These are phyloP conservation scores for Cyclocybe cylindracea DNA, from an alignment of 768 basidiomycete species.

Conservation along the genomic window DNA sequence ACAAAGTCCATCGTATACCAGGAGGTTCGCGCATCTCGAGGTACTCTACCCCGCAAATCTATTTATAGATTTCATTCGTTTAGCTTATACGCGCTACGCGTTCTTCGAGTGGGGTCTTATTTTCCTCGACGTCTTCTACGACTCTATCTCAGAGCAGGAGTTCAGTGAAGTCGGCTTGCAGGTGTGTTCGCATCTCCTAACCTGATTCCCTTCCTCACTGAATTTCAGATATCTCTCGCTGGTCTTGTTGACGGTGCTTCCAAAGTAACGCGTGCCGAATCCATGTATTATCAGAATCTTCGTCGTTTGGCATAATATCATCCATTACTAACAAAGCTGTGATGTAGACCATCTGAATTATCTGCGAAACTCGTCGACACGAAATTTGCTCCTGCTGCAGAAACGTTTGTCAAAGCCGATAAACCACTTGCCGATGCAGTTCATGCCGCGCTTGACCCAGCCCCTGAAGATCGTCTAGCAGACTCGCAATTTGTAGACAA, in stretches of 20 bases:
- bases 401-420: not conserved
- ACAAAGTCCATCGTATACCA: conserved; percentile 32
- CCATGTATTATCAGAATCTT: conserved; percentile 38
- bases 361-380: not conserved
- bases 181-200: conserved; percentile 31
- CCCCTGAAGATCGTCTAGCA: not conserved
- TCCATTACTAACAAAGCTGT: too few species aligned
- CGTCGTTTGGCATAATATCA: conserved; percentile 39
- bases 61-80: not conserved
- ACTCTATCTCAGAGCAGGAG: conserved; percentile 65
- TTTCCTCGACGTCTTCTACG: conserved; percentile 69
- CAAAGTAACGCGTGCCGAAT: conserved; percentile 4
- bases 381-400: not conserved
- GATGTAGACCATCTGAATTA: not conserved
- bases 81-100: conserved; percentile 85
- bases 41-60: conserved; percentile 21
- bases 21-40: conserved; percentile 41
- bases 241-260: conserved; percentile 16
- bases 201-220: not conserved
- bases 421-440: too few species aligned
- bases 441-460: too few species aligned
- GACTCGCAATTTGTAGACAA: not conserved
- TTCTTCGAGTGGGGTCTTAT: conserved; percentile 91
- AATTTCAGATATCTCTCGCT: conserved; percentile 25
- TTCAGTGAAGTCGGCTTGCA: conserved; percentile 54